Evolutionary conservation across 2,329 filamentous ascomycete species (phyloP).

Genomic region (Verticillium alfalfae): DNA sequence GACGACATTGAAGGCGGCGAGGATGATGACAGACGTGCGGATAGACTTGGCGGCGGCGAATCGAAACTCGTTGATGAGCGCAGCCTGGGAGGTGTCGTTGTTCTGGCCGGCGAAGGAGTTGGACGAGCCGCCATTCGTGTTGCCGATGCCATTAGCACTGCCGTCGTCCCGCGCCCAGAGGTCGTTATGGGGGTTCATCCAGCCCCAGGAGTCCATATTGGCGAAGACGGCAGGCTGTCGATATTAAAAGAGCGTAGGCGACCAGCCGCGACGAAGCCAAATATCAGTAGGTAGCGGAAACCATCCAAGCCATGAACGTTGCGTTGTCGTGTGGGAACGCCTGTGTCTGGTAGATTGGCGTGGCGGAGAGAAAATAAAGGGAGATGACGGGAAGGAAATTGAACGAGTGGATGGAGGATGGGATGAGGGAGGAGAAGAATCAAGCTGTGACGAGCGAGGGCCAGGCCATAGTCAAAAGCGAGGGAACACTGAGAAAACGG

Average conservation of each 20-base stretch:
- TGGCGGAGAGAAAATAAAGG: conserved; percentile 12
- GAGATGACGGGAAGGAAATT: conserved; percentile 4
- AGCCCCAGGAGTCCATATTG: conserved; percentile 14
- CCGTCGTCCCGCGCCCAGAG: conserved; percentile 22
- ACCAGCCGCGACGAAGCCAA: conserved; percentile 3
- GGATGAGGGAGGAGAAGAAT: conserved; percentile 15
- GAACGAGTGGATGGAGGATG: conserved; percentile 12
- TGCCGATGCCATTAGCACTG: conserved; percentile 17
- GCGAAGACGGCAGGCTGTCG: not conserved
- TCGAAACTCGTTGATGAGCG: conserved; percentile 44
- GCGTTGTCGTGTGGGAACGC: conserved; percentile 16
- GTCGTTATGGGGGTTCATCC: conserved; percentile 9
- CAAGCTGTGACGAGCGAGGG: conserved; percentile 1
- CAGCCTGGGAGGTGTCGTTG: conserved; percentile 34
- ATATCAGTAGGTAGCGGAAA: conserved; percentile 12
- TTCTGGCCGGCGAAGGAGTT: conserved; percentile 19
- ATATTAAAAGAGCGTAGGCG: not conserved
- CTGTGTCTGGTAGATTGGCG: conserved; percentile 14
- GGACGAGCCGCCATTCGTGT: conserved; percentile 18
- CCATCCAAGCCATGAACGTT: conserved; percentile 31
- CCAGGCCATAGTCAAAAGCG: conserved; percentile 8
- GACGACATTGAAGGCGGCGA: conserved; percentile 55
- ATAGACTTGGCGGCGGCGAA: conserved; percentile 51
- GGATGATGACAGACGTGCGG: conserved; percentile 55
- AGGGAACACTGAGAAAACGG: conserved; percentile 4